Base-by-base conservation (phyloP, 768 basidiomycete species). In the Cyclocybe aegerita region DNA sequence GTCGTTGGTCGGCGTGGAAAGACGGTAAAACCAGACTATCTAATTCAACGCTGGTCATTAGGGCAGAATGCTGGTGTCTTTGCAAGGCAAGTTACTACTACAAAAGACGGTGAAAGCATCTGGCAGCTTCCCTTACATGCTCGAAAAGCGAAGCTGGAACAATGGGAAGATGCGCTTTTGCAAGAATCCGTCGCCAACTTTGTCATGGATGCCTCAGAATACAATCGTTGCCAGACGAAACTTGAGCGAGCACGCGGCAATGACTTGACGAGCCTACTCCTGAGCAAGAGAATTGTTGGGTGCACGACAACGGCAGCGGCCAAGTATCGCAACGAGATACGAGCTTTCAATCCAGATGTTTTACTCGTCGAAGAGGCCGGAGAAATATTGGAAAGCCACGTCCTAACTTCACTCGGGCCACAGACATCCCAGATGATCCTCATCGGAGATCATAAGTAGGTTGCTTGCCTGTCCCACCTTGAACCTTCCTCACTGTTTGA, bases 371-470 rank as follows among this genome's bases (percentile, higher is more conserved):
- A 88, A 57, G 86, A 88, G 63, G 86, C 86, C 0, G 86, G 86
- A 5, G 86, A 88, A 57, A 86, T 87, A 39, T 61, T 88, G 1
- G 86, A 87, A 58, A 82, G 80, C 50, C 86, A 88, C 56, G 66
- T 85, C 34, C 53, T 88, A 35, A 83, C 83, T 0, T 78, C 86
- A 0, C 64, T 88, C 4, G 75, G 76, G 0, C 49, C 50, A 1
- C 49, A 68, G 0, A 78, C 78, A 0, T 63, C 67, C 3, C 83
- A 86, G 30, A 60, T 87, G 46, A 79, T 88, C 55, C 68, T 88
- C 4, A 88, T 88, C 30, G 86, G 86, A 0, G 86, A 88, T 57
- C 86, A 88, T 63, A 80, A 87, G 86, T 86, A 65, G 10, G 79
- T 64, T 15, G 10, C 34, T 35, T 38, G 9, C 40, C n/a, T 23